Conservation (phyloP, 1,139 yeast species). For the Yarrowia galli region DNA sequence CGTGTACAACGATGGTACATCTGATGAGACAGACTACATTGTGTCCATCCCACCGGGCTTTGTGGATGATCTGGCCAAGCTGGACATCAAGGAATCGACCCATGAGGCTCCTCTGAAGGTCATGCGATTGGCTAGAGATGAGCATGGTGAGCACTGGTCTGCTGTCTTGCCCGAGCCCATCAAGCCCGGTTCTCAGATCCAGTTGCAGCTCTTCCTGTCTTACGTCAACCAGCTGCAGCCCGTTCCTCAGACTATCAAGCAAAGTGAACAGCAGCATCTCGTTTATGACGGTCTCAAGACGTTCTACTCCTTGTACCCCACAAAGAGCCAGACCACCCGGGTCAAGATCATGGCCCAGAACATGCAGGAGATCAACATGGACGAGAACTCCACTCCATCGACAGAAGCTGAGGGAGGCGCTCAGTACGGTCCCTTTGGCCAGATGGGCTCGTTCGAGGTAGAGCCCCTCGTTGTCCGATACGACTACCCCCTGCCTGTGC, state of each 20-base stretch:
- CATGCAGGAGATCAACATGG: constrained; percentile 44
- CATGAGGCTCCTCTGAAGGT: constrained; percentile 41
- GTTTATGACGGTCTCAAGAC: constrained; percentile 62
- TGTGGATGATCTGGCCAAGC: constrained; percentile 58
- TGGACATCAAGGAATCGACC: constrained; percentile 48
- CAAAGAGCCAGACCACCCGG: constrained; percentile 59
- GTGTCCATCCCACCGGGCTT: constrained; percentile 59
- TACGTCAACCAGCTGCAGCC: constrained; percentile 62
- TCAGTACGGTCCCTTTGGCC: constrained; percentile 64
- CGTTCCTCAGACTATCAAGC: constrained; percentile 66
- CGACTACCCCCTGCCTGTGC: constrained; percentile 71
- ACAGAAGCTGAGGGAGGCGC: constrained; percentile 54
- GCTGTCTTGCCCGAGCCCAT: constrained; percentile 69
- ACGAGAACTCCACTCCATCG: constrained; percentile 42
- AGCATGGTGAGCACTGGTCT: constrained; percentile 44
- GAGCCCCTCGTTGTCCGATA: constrained; percentile 64
- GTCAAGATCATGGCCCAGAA: constrained; percentile 48
- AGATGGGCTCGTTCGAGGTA: constrained; percentile 58
- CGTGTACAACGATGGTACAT: constrained; percentile 64
- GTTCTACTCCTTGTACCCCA: constrained; percentile 69
- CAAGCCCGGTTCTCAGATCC: constrained; percentile 63
- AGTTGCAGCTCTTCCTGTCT: constrained; percentile 62
- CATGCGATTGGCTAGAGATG: constrained; percentile 42
- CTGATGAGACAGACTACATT: constrained; percentile 64
- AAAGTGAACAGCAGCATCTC: constrained; percentile 70